phyloP scores from a whole-genome alignment of 1,139 yeast genomes.

The Pichia sp. region DNA sequence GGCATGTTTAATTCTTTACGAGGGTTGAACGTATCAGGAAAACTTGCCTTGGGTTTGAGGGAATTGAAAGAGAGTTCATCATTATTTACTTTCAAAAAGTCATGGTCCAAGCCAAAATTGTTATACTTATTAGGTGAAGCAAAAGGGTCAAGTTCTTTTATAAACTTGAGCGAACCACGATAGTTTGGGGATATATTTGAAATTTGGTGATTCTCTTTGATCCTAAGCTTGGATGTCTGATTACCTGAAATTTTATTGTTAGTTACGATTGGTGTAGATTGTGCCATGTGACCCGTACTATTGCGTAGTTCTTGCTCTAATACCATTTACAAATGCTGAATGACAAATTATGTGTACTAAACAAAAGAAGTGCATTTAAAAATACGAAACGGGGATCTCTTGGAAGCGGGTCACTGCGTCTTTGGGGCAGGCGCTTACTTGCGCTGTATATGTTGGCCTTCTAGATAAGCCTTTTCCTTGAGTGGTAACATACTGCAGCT shows the following conservation, averaged over 20 bases:
- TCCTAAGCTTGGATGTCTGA: not conserved
- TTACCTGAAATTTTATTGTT: not conserved
- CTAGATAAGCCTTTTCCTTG: too few relatives aligned
- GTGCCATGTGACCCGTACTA: not conserved
- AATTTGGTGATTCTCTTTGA: conserved; percentile 3
- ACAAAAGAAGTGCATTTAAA: too few relatives aligned
- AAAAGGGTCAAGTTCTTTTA: not conserved
- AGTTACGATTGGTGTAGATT: not conserved
- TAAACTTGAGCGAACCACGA: not conserved
- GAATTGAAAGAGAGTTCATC: not conserved
- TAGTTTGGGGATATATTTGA: not conserved
- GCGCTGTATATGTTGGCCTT: too few relatives aligned
- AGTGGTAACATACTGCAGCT: too few relatives aligned
- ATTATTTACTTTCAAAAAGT: not conserved
- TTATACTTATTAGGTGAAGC: not conserved
- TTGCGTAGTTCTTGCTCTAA: not conserved
- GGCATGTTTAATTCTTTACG: conserved; percentile 53
- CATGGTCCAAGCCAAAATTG: not conserved
- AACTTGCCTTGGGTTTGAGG: conserved; percentile 11
- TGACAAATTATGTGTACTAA: too few relatives aligned
- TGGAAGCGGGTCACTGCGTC: not conserved
- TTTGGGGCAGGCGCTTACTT: too few relatives aligned
- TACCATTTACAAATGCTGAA: too few relatives aligned
- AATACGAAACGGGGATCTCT: not conserved
- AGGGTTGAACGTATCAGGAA: conserved; percentile 48